phyloP scores from a whole-genome alignment of 2,329 filamentous ascomycete genomes.

The Xylaria sp. region DNA sequence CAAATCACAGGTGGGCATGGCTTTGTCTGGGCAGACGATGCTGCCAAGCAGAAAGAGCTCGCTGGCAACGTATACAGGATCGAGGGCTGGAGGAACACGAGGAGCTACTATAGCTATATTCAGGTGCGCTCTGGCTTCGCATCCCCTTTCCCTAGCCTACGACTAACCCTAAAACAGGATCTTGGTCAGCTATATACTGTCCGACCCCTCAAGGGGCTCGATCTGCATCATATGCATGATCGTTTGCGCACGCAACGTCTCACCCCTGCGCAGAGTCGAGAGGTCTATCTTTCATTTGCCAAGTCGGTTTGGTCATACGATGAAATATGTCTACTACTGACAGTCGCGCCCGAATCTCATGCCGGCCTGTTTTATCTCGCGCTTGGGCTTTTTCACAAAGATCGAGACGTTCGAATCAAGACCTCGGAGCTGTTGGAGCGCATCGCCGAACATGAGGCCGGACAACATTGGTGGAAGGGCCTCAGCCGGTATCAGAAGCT shows the following conservation, averaged over 20 bases:
- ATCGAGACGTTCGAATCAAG: slow-evolving; percentile 78
- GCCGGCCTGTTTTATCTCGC: slow-evolving; percentile 91
- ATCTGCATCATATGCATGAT: slow-evolving; percentile 92
- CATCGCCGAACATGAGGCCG: slow-evolving; percentile 86
- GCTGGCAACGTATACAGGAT: slow-evolving; percentile 92
- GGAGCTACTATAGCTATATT: slow-evolving; percentile 95
- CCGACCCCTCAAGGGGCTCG: slow-evolving; percentile 79
- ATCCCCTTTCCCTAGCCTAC: background rate
- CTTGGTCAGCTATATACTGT: slow-evolving; percentile 71
- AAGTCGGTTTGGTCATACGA: slow-evolving; percentile 82
- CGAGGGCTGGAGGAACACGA: slow-evolving; percentile 95
- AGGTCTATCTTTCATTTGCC: slow-evolving; percentile 85
- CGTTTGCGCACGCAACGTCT: slow-evolving; percentile 85
- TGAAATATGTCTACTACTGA: slow-evolving; percentile 85
- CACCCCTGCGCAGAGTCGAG: slow-evolving; percentile 77
- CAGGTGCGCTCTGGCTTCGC: slow-evolving; percentile 66
- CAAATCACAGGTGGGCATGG: slow-evolving; percentile 78
- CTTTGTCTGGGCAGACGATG: slow-evolving; percentile 92
- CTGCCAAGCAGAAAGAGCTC: slow-evolving; percentile 82
- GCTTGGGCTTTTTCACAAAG: slow-evolving; percentile 90
- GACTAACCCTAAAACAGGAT: slow-evolving; percentile 62
- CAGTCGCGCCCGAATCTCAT: slow-evolving; percentile 84
- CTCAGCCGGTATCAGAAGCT: slow-evolving; percentile 89
- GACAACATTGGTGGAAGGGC: slow-evolving; percentile 89
- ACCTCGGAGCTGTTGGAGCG: slow-evolving; percentile 84